Evolutionary conservation across 257 asterid species (phyloP).

Genomic region (Vinca minor): DNA sequence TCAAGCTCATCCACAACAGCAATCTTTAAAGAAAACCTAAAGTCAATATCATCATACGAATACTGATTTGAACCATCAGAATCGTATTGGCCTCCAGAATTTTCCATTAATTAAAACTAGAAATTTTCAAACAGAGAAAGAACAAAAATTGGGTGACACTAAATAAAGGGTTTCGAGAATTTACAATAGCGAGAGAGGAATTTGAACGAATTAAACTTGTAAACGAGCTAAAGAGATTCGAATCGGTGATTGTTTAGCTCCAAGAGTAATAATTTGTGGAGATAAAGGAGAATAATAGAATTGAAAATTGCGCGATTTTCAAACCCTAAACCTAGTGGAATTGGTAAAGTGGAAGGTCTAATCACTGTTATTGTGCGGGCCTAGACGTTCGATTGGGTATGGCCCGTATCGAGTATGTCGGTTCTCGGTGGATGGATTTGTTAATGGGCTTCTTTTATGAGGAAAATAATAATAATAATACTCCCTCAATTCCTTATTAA

Average conservation of each 20-base stretch:
- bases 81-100: neutral
- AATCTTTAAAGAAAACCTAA: constrained; percentile 1
- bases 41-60: neutral
- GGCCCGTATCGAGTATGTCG: too few relatives aligned
- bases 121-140: neutral
- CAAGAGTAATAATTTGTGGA: neutral
- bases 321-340: neutral
- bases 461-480: too few relatives aligned
- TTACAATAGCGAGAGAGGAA: neutral
- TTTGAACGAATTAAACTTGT: neutral
- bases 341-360: neutral
- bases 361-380: too few relatives aligned
- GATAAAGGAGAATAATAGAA: neutral
- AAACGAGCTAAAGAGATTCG: neutral
- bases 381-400: too few relatives aligned
- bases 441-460: too few relatives aligned
- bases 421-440: too few relatives aligned
- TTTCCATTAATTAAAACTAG: neutral
- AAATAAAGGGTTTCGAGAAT: neutral
- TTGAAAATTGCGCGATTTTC: neutral
- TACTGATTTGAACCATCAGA: neutral
- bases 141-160: neutral
- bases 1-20: constrained; percentile 1
- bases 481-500: too few relatives aligned
- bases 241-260: neutral